Percentiles rank a stretch among this genome's conserved stretches.
These are phyloP conservation scores for Berberis vulgaris DNA, from an alignment of 164 flowering plant genomes.

Conservation along the genomic window DNA sequence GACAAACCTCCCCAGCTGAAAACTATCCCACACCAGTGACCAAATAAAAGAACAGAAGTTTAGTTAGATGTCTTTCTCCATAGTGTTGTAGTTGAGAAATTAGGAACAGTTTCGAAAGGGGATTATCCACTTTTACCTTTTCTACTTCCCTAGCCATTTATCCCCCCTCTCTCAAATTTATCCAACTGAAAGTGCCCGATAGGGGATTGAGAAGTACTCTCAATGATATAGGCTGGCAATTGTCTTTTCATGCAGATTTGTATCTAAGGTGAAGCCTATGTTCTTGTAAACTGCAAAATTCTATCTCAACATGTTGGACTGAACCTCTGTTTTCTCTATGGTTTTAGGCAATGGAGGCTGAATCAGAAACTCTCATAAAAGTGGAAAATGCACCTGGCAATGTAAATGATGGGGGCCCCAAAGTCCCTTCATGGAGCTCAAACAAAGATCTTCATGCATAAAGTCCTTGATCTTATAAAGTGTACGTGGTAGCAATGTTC, in stretches of 20 bases:
- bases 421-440: slow-evolving; percentile 58
- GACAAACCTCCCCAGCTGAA: too few relatives aligned
- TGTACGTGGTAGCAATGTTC: slow-evolving; percentile 5
- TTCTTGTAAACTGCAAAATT: too few relatives aligned
- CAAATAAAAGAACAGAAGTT: too few relatives aligned
- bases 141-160: too few relatives aligned
- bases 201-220: neutral
- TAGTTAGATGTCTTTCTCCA: too few relatives aligned
- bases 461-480: slow-evolving; percentile 5
- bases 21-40: too few relatives aligned
- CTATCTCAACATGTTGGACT: neutral
- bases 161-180: too few relatives aligned
- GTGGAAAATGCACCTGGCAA: slow-evolving; percentile 51
- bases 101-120: too few relatives aligned
- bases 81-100: too few relatives aligned
- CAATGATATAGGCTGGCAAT: neutral
- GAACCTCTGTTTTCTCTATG: slow-evolving; percentile 1
- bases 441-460: slow-evolving; percentile 74
- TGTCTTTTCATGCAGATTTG: neutral
- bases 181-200: too few relatives aligned
- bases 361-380: slow-evolving; percentile 57
- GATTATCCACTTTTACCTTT: too few relatives aligned
- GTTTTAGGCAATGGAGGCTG: slow-evolving; percentile 59
- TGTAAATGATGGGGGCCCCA: slow-evolving; percentile 37
- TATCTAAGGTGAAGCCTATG: too few relatives aligned